Percentiles rank a stretch among this genome's conserved stretches.
Evolutionary conservation across 192 early-diverging fungal genomes (phyloP).

Genomic region (Backusella sp.): DNA sequence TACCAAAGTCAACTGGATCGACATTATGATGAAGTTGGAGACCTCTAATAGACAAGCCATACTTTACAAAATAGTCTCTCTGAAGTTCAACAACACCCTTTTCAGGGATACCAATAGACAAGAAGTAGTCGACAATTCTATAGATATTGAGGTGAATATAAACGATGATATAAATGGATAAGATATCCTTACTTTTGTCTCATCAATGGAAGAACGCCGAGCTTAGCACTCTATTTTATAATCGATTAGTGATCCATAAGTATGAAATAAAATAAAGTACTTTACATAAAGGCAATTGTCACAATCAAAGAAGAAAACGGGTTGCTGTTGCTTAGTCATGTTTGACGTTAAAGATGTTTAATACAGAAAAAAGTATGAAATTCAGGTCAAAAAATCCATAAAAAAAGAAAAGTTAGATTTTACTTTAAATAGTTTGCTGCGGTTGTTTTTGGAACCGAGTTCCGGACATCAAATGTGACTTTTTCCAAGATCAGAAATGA

Average conservation of each 20-base stretch:
- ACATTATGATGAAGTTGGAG: slow-evolving; percentile 67
- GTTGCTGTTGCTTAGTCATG: slow-evolving; percentile 13
- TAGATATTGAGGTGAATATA: not conserved
- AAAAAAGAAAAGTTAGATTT: not conserved
- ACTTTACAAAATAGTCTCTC: slow-evolving; percentile 61
- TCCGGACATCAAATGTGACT: slow-evolving; percentile 5
- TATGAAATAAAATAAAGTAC: not conserved
- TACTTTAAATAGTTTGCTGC: slow-evolving; percentile 7
- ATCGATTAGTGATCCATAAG: not conserved
- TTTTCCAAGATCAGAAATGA: not conserved
- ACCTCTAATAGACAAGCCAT: slow-evolving; percentile 72
- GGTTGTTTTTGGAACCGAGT: not conserved
- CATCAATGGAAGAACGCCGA: slow-evolving; percentile 56
- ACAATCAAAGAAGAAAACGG: slow-evolving; percentile 78
- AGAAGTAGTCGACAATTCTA: slow-evolving; percentile 62
- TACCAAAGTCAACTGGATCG: slow-evolving; percentile 64
- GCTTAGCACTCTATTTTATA: slow-evolving; percentile 33
- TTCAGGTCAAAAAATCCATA: not conserved
- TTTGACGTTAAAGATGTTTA: not conserved
- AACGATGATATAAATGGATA: not conserved
- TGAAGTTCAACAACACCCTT: slow-evolving; percentile 49
- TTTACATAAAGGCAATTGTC: slow-evolving; percentile 75
- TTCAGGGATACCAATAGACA: slow-evolving; percentile 51
- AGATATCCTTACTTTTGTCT: slow-evolving; percentile 40
- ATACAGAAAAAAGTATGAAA: not conserved